Conservation (phyloP, 2,329 filamentous ascomycete genomes). For the Epichloe baconii region DNA sequence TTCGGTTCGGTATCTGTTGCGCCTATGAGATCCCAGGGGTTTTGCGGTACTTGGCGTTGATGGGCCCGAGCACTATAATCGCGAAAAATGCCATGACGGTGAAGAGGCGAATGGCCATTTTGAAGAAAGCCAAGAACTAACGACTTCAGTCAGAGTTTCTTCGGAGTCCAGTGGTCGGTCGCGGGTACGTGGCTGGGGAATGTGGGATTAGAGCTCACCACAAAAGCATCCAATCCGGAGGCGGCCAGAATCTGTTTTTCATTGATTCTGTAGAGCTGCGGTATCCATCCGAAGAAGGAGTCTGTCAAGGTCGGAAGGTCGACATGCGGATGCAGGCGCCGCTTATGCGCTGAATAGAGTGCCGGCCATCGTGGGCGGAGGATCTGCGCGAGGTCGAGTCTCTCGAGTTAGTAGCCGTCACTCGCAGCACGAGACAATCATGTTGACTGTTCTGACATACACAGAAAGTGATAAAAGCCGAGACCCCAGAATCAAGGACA, state of each 20-base stretch:
- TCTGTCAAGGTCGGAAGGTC: constrained; percentile 68
- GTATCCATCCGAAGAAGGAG: constrained; percentile 86
- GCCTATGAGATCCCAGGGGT: constrained; percentile 1
- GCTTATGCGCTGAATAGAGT: constrained; percentile 80
- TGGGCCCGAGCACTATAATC: constrained; percentile 65
- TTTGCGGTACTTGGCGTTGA: constrained; percentile 54
- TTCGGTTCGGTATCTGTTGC: not conserved
- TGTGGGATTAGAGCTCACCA: constrained; percentile 37
- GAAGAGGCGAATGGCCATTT: constrained; percentile 82
- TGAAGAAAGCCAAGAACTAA: constrained; percentile 83
- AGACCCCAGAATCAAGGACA: constrained; percentile 56
- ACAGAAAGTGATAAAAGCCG: constrained; percentile 66
- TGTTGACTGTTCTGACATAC: constrained; percentile 29
- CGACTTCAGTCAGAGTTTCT: constrained; percentile 8
- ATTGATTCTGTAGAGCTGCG: constrained; percentile 67
- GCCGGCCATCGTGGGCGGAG: constrained; percentile 84
- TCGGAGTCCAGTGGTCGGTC: not conserved
- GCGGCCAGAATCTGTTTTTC: constrained; percentile 83
- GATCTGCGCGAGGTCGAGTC: constrained; percentile 35
- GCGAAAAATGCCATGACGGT: constrained; percentile 70
- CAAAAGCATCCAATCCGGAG: constrained; percentile 88
- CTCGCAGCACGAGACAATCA: not conserved
- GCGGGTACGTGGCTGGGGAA: no score
- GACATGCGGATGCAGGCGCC: constrained; percentile 45
- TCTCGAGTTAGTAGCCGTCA: not conserved